These are phyloP conservation scores for Euryodendron excelsum DNA, from an alignment of 148 eudicot species.

Conservation along the genomic window DNA sequence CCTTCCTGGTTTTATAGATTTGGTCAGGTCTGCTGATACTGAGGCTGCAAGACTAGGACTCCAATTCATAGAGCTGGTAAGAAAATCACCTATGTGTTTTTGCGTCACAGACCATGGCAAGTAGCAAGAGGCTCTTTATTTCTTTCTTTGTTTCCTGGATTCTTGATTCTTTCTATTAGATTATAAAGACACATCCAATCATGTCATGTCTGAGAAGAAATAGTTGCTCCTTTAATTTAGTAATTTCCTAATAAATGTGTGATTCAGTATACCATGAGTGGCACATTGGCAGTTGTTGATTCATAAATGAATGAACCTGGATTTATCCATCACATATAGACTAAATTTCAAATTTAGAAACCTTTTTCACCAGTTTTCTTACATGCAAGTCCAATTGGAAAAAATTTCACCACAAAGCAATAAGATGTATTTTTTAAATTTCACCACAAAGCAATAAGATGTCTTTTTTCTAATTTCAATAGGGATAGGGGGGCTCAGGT, in stretches of 20 bases:
- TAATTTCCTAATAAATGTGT: background rate
- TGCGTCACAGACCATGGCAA: background rate
- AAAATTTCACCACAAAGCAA: background rate
- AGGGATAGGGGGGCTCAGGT: too few relatives aligned
- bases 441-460: too few relatives aligned
- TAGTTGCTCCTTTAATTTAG: background rate
- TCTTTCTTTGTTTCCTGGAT: background rate
- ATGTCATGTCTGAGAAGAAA: background rate
- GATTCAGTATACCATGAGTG: background rate
- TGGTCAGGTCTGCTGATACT: conserved; percentile 83
- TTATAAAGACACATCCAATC: background rate
- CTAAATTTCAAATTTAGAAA: background rate
- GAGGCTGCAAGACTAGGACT: conserved; percentile 93
- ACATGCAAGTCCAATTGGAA: background rate
- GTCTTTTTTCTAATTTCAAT: too few relatives aligned
- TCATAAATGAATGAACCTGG: background rate
- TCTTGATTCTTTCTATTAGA: background rate
- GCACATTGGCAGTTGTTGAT: background rate
- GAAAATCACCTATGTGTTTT: conserved; percentile 13
- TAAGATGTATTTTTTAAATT: too few relatives aligned
- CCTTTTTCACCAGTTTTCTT: background rate
- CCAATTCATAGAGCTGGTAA: conserved; percentile 93
- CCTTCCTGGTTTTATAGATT: conserved; percentile 70
- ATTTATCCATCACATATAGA: background rate
- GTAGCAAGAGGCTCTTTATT: background rate